These are phyloP conservation scores for Coemansia sp. DNA, from an alignment of 192 early-diverging fungal genomes.

Conservation along the genomic window DNA sequence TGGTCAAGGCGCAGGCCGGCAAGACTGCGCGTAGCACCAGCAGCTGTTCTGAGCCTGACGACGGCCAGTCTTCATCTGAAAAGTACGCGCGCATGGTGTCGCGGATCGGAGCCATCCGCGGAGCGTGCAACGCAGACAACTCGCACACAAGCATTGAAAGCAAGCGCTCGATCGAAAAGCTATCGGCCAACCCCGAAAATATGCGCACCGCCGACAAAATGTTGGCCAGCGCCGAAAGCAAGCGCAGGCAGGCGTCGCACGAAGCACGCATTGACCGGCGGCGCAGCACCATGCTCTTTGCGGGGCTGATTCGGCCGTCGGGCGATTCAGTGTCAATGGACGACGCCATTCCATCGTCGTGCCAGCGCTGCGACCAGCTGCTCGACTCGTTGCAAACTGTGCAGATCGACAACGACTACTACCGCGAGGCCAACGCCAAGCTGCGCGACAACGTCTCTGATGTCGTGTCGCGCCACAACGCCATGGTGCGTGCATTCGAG, in stretches of 20 bases:
- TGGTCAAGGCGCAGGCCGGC: slow-evolving; percentile 9
- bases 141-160: background rate
- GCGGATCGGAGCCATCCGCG: slow-evolving; percentile 15
- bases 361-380: slow-evolving; percentile 43
- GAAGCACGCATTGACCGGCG: slow-evolving; percentile 36
- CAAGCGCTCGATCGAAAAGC: slow-evolving; percentile 9
- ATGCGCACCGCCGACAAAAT: slow-evolving; percentile 8
- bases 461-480: slow-evolving; percentile 51
- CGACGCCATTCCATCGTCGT: slow-evolving; percentile 1
- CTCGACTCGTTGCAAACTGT: slow-evolving; percentile 34
- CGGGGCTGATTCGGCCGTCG: slow-evolving; percentile 30
- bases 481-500: slow-evolving; percentile 47
- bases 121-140: slow-evolving; percentile 2
- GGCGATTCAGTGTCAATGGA: background rate
- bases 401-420: slow-evolving; percentile 55
- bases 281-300: slow-evolving; percentile 49
- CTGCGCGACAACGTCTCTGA: slow-evolving; percentile 39
- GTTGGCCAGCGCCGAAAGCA: background rate
- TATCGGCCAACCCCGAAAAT: background rate
- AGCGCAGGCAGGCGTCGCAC: slow-evolving; percentile 12
- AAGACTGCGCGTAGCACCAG: background rate
- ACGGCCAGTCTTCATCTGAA: background rate
- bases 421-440: slow-evolving; percentile 54
- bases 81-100: slow-evolving; percentile 7
- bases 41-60: background rate